These are phyloP conservation scores for Colletotrichum euphorbiae DNA, from an alignment of 2,329 filamentous ascomycete genomes.

Conservation along the genomic window DNA sequence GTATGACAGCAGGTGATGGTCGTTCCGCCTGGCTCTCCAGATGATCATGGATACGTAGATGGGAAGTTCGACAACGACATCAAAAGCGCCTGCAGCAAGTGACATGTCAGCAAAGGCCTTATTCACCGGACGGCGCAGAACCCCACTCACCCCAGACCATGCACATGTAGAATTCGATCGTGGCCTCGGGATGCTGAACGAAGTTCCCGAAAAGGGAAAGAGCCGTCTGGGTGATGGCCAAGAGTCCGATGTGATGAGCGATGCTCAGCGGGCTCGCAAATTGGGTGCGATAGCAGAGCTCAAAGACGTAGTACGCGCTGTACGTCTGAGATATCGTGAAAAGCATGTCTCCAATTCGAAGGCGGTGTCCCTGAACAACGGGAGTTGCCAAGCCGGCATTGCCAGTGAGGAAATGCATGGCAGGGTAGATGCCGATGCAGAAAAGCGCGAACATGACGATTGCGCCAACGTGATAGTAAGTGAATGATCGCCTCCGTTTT, in stretches of 20 bases:
- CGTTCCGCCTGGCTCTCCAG: conserved; percentile 26
- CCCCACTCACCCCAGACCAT: conserved; percentile 36
- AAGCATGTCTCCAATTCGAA: conserved; percentile 37
- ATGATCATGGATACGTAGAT: conserved; percentile 39
- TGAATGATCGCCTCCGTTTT: conserved; percentile 38
- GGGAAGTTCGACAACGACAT: conserved; percentile 33
- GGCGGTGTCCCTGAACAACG: conserved; percentile 20
- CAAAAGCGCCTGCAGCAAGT: conserved; percentile 18
- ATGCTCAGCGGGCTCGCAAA: conserved; percentile 40
- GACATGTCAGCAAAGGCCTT: background rate
- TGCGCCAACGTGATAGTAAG: conserved; percentile 40
- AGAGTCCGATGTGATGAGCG: conserved; percentile 39
- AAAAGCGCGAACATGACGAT: conserved; percentile 32
- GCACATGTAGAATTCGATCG: conserved; percentile 40
- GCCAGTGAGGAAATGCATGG: conserved; percentile 30
- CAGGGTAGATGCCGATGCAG: conserved; percentile 36
- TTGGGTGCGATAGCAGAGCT: conserved; percentile 37
- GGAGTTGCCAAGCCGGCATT: conserved; percentile 18
- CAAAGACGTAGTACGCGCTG: conserved; percentile 41
- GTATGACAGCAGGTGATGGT: conserved; percentile 27
- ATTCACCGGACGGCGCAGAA: background rate
- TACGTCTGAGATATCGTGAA: conserved; percentile 37
- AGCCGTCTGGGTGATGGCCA: conserved; percentile 38
- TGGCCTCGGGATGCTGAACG: conserved; percentile 21
- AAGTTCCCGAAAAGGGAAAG: conserved; percentile 34